A percentile compares a stretch with the other conserved stretches of the same genome.
phyloP scores from a whole-genome alignment of 352 stramenopile species.

The Globisporangium barbulae region DNA sequence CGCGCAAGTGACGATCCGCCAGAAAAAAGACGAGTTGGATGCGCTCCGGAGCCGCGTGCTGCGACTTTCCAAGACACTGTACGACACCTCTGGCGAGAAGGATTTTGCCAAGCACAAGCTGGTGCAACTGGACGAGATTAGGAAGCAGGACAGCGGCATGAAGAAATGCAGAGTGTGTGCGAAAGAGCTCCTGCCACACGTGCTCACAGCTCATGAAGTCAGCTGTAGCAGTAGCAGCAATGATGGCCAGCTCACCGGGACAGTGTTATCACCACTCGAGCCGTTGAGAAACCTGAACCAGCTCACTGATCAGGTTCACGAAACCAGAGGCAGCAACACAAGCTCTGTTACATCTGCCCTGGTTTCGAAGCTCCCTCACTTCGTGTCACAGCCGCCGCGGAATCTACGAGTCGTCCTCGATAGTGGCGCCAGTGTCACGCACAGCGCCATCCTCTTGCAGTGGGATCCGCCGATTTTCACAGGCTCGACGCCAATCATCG shows the following conservation, averaged over 20 bases:
- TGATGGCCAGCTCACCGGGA: not conserved
- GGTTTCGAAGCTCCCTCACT: constrained; percentile 18
- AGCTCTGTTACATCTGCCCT: not conserved
- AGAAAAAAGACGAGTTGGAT: constrained; percentile 43
- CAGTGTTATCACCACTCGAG: constrained; percentile 7
- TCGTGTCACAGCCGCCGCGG: constrained; percentile 62
- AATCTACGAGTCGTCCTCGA: constrained; percentile 40
- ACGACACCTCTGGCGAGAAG: constrained; percentile 35
- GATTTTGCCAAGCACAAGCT: constrained; percentile 46
- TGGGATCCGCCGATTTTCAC: constrained; percentile 78
- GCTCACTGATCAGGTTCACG: constrained; percentile 17
- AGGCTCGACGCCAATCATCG: constrained; percentile 53
- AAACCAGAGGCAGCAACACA: not conserved
- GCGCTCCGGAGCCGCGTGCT: constrained; percentile 46
- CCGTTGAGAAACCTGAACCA: constrained; percentile 22
- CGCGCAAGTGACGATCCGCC: constrained; percentile 38
- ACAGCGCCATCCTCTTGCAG: constrained; percentile 41
- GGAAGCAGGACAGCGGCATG: constrained; percentile 24
- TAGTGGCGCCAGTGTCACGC: constrained; percentile 22
- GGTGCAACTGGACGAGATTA: constrained; percentile 30
- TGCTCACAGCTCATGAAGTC: constrained; percentile 26
- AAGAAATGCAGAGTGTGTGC: constrained; percentile 31
- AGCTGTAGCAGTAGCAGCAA: constrained; percentile 2
- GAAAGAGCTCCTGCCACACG: constrained; percentile 29
- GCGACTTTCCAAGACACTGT: constrained; percentile 37